Base-by-base conservation (phyloP, 371 early-diverging fungal species). In the Smittium mucronatum region DNA sequence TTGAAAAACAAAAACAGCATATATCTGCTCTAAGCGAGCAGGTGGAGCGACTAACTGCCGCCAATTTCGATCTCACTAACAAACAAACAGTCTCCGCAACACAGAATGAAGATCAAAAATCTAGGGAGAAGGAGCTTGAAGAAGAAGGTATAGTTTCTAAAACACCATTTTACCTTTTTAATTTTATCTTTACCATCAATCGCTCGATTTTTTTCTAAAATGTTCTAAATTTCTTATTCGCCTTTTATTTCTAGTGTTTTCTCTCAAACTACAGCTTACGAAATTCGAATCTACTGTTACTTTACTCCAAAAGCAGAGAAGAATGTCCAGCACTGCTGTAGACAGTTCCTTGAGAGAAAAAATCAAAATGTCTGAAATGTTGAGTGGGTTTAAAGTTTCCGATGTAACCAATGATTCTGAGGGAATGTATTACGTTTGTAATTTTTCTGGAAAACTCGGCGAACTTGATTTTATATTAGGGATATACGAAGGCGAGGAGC, bases 351-450 rank as follows among this genome's bases (percentile, higher is more conserved):
- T 31, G 32, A 26, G 65, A 11, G 65, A 65, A 65, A 65, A 21
- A 31, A n/a, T 65, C n/a, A 25, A 32, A 33, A 17, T 65, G 32
- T 31, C 34, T 32, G 34, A 65, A n/a, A 32, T 17, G 15, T 36
- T 68, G n/a, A 68, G 69, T 47, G 69, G 69, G 59, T 36, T 68
- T 68, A 61, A 31, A 15, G 47, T 60, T 47, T 5, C 57, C 16
- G 69, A 68, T 57, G 63, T 68, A 34, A 11, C 33, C 57, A 68
- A 30, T n/a, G 69, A 68, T 61, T n/a, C n/a, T 17, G 47, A 34
- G n/a, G 60, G 33, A 28, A 29, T 15, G 2, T 58, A 68, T 36
- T 60, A 28, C 57, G 32, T 35, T 33, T 58, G 63, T 58, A n/a
- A 5, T 15, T n/a, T 68, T n/a, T 30, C 26, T 33, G 69, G 58